These are phyloP conservation scores for Aspergillus sojae DNA, from an alignment of 2,329 filamentous ascomycete species.

Conservation along the genomic window DNA sequence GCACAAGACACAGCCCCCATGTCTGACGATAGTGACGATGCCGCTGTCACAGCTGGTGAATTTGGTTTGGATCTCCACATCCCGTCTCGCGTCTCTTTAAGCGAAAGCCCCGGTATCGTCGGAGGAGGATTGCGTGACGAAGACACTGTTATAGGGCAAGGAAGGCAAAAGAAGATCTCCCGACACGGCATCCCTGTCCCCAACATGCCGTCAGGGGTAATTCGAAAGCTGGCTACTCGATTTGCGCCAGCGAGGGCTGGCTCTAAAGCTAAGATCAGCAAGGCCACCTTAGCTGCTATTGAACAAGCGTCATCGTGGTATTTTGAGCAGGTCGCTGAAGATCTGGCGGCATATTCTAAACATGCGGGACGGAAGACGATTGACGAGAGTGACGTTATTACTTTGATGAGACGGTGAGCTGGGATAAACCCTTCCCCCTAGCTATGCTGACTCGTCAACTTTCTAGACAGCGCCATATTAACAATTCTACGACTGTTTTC, in stretches of 20 bases:
- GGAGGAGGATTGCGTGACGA: constrained; percentile 41
- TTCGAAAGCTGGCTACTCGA: constrained; percentile 67
- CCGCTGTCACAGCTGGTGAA: constrained; percentile 27
- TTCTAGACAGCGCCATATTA: constrained; percentile 75
- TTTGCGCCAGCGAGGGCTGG: constrained; percentile 69
- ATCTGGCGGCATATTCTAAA: constrained; percentile 75
- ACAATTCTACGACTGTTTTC: constrained; percentile 72
- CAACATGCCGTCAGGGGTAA: constrained; percentile 69
- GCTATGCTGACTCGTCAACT: constrained; percentile 28
- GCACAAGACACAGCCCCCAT: constrained; percentile 27
- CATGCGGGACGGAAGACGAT: constrained; percentile 84
- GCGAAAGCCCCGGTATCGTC: constrained; percentile 36
- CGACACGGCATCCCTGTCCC: constrained; percentile 75
- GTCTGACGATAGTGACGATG: constrained; percentile 30
- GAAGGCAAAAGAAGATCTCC: constrained; percentile 62
- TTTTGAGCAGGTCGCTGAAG: constrained; percentile 83
- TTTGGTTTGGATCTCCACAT: constrained; percentile 37
- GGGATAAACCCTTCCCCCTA: constrained; percentile 2
- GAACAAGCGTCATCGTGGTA: constrained; percentile 87
- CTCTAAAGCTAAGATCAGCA: constrained; percentile 69
- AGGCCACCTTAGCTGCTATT: constrained; percentile 73
- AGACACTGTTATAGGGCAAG: constrained; percentile 27
- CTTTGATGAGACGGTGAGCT: constrained; percentile 79
- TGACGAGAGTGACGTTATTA: constrained; percentile 79
- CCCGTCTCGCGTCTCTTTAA: constrained; percentile 30